Conservation (phyloP, 495 filamentous ascomycete genomes). For the Poronia punctata region DNA sequence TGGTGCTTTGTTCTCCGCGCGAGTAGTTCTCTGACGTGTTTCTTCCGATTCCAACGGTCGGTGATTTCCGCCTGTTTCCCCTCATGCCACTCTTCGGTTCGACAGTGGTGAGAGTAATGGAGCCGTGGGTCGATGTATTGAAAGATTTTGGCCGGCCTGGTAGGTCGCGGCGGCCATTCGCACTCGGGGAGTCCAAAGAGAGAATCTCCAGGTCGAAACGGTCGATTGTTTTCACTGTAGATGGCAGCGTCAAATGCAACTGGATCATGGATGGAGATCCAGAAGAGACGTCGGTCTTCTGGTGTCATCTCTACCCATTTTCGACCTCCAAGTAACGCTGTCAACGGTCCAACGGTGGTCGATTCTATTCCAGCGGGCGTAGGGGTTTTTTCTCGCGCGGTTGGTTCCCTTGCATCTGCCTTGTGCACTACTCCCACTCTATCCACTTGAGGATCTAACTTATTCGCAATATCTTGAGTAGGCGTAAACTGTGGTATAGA, state of each 20-base stretch:
- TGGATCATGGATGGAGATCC: conserved; percentile 19
- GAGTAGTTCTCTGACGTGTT: conserved; percentile 32
- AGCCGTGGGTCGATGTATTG: conserved; percentile 38
- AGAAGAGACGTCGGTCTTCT: conserved; percentile 17
- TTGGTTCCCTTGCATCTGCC: too few species aligned
- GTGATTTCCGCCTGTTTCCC: conserved; percentile 38
- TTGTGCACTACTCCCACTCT: too few species aligned
- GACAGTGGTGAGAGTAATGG: conserved; percentile 31
- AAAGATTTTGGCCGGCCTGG: conserved; percentile 18
- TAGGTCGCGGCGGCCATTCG: conserved; percentile 13
- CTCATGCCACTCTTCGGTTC: conserved; percentile 31
- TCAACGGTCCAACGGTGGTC: neutral
- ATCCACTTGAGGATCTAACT: too few species aligned
- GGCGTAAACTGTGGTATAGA: too few species aligned
- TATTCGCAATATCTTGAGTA: too few species aligned
- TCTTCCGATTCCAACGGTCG: conserved; percentile 33
- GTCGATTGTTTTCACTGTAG: conserved; percentile 20
- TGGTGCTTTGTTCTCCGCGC: too few species aligned
- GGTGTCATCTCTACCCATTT: conserved; percentile 10
- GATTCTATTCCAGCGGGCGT: neutral
- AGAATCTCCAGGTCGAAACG: conserved; percentile 17
- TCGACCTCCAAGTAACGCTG: conserved; percentile 6
- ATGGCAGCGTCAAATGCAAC: conserved; percentile 20
- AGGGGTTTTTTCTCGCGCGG: neutral
- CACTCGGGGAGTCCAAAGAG: conserved; percentile 12